Evolutionary conservation across 2,329 filamentous ascomycete species (phyloP).

Genomic region (Paradendryphiella salina): DNA sequence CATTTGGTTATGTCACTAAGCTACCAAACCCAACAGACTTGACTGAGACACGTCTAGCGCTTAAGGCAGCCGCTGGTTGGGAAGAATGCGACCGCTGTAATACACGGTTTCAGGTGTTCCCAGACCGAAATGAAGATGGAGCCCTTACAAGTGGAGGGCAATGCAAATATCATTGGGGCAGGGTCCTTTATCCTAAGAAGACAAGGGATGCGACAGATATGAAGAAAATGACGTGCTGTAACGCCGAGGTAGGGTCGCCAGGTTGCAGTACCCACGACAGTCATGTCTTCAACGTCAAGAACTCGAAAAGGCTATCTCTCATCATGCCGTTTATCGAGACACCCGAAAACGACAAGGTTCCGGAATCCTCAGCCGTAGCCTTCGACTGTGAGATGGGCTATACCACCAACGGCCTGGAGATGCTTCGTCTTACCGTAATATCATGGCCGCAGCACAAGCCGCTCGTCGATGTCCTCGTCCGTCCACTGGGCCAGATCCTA

Average conservation of each 20-base stretch:
- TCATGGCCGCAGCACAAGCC: conserved; percentile 78
- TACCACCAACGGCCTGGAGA: conserved; percentile 82
- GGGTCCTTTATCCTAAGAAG: conserved; percentile 58
- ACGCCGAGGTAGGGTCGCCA: conserved; percentile 70
- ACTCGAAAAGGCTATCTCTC: conserved; percentile 73
- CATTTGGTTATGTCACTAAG: conserved; percentile 73
- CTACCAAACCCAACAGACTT: conserved; percentile 70
- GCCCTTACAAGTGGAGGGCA: conserved; percentile 78
- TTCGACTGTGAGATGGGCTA: conserved; percentile 99
- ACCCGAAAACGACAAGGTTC: conserved; percentile 61
- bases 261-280: conserved; percentile 73
- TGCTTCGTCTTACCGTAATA: conserved; percentile 86
- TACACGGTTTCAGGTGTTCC: conserved; percentile 88
- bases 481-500: conserved; percentile 78
- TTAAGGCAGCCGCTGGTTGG: conserved; percentile 71
- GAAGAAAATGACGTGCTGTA: conserved; percentile 77
- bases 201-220: conserved; percentile 58
- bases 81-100: conserved; percentile 88
- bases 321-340: conserved; percentile 81
- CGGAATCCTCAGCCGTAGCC: conserved; percentile 64
- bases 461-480: conserved; percentile 82
- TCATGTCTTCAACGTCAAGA: conserved; percentile 86
- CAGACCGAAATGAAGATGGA: conserved; percentile 72
- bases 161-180: conserved; percentile 82
- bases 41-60: conserved; percentile 64